These are phyloP conservation scores for Arthrobotrys musiformis DNA, from an alignment of 2,329 filamentous ascomycete genomes.

Conservation along the genomic window DNA sequence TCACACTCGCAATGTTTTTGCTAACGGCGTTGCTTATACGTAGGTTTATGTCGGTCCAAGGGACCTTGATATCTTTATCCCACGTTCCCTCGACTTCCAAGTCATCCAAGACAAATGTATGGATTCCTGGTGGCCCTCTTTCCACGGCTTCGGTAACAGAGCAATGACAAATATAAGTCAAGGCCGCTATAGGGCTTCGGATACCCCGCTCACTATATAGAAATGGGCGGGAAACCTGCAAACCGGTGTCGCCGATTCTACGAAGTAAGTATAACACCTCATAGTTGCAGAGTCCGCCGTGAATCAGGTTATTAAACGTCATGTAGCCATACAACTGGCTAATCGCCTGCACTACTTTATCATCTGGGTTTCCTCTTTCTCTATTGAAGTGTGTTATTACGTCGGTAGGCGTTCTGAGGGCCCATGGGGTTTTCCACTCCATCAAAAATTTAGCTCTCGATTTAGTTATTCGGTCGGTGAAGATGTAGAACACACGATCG, in stretches of 20 bases:
- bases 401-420: background rate
- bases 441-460: background rate
- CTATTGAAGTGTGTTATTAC: background rate
- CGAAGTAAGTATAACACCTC: background rate
- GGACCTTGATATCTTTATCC: background rate
- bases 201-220: background rate
- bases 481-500: background rate
- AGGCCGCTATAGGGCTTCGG: background rate
- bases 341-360: background rate
- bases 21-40: background rate
- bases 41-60: background rate
- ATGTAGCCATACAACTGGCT: constrained; percentile 4
- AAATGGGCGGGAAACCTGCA: background rate
- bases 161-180: constrained; percentile 1
- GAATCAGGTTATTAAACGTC: constrained; percentile 1
- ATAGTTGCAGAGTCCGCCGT: background rate
- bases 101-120: background rate
- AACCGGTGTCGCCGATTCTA: background rate
- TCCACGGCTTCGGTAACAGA: background rate
- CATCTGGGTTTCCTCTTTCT: background rate
- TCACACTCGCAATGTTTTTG: background rate
- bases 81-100: background rate
- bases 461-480: background rate
- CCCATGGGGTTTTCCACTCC: constrained; percentile 14
- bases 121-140: background rate